Evolutionary conservation across 441 rosid genomes (phyloP).

Genomic region (Eruca vesicaria): DNA sequence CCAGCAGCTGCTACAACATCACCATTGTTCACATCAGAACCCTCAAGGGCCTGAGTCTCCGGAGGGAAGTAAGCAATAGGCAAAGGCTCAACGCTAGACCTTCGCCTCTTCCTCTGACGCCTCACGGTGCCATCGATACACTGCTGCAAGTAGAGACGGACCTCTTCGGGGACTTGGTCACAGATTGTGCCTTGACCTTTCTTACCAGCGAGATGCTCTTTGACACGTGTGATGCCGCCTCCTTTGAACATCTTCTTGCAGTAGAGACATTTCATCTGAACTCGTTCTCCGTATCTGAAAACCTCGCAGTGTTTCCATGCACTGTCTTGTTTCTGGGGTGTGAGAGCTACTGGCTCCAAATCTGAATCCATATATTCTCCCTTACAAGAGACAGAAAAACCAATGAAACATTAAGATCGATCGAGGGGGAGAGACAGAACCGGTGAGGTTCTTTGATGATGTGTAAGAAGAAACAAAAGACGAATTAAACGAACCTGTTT

Average conservation of each 20-base stretch:
- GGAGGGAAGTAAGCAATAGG: constrained; percentile 36
- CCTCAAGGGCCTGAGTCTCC: constrained; percentile 30
- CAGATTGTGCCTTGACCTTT: constrained; percentile 85
- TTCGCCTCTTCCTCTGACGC: constrained; percentile 60
- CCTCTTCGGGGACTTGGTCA: constrained; percentile 61
- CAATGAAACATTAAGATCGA: constrained; percentile 17
- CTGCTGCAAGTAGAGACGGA: constrained; percentile 58
- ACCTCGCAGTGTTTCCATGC: constrained; percentile 89
- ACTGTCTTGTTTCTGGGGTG: constrained; percentile 77
- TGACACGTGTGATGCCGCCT: constrained; percentile 93
- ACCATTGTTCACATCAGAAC: constrained; percentile 41
- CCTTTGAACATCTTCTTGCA: constrained; percentile 85
- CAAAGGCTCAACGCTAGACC: constrained; percentile 36
- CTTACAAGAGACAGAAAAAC: not conserved
- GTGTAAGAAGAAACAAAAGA: too few relatives aligned
- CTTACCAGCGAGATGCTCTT: constrained; percentile 93
- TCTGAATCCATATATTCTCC: constrained; percentile 31
- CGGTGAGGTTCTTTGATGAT: too few relatives aligned
- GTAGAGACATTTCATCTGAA: constrained; percentile 75
- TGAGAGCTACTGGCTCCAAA: constrained; percentile 56
- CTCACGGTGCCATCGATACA: constrained; percentile 62
- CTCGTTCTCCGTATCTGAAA: constrained; percentile 56
- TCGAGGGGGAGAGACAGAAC: not conserved
- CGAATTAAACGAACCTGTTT: constrained; percentile 26
- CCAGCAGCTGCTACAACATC: constrained; percentile 33